Base-by-base conservation (phyloP, 2,329 filamentous ascomycete species). In the Westerdykella ornata region DNA sequence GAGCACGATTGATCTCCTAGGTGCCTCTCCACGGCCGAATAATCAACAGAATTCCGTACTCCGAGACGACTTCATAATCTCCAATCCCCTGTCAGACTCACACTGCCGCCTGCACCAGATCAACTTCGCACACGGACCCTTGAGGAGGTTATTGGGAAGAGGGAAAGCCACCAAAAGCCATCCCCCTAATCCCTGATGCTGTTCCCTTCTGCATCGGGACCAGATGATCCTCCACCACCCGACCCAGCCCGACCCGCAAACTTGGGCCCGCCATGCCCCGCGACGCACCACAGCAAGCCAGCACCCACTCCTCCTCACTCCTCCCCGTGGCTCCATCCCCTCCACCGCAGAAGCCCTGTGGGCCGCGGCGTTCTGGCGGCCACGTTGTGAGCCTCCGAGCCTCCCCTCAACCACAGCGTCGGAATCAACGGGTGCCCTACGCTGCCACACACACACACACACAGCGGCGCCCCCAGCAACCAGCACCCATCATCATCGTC, bases 301-400 rank as follows among this genome's bases (percentile, higher is more conserved):
- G 22, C 31, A 35, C 49, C 43, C 47, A 42, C 35, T 45, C 38
- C 38, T 40, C 45, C 16, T 33, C 22, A 32, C 35, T 33, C 37
- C 22, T 18, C 20, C 28, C 15, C 34, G 17, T n/a, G 18, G 17
- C 12, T 39, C 19, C 36, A 22, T 15, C 28, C 35, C 35, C 34
- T 38, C 41, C 29, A 22, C 14, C 32, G 4, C 29, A 30, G 22
- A 33, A 26, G 36, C 39, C 43, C 42, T 37, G 43, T 34, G 42
- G 51, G 38, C 42, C 38, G 47, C 42, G 49, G 46, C 50, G 41
- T 41, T 47, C 44, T 48, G 55, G 57, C 59, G 56, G 42, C 58
- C 54, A 58, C 57, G 55, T 56, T 58, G 42, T 55, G 52, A 62
- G 55, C 57, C 54, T 54, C 52, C n/a, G n/a, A n/a, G n/a, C n/a